Evolutionary conservation across 1,139 yeast genomes (phyloP), one percentile per base, ranked within the genome.

Genomic region (Lodderomyces jiufengensis): DNA sequence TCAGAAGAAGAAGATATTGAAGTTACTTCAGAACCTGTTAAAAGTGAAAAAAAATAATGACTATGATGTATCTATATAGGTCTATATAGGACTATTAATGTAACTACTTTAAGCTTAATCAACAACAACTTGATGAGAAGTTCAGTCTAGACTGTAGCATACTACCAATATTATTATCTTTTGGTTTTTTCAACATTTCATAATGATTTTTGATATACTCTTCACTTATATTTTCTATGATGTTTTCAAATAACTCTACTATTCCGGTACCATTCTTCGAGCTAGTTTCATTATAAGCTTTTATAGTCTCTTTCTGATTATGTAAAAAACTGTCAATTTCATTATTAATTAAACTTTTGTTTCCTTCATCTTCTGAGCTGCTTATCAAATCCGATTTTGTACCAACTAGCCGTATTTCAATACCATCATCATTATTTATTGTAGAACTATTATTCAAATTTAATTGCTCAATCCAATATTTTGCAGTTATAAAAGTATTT

Each of bases 1-100:
- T 78, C 84, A 52, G 94, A 84, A 47, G 90, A 82, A 39, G 88
- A 82, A 37, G 80, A 76, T 21, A 49, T 66, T 39, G 67, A 66
- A 38, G 66, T 58, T 22, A 46, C 53, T n/a, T n/a, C 8, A 62
- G 52, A 40, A 49, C 74, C 31, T 70, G 65, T 31, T 69, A 59
- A 47, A 69, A 74, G 74, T 50, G 54, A 30, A 73, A 63, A 47
- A 69, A 69, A 48, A 74, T 73, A 3, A 54, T 66, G 32, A 16
- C 3, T 7, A 4, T 26, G 9, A n/a, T 31, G 33, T 31, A 31
- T n/a, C 8, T 11, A 5, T 12, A 23, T 4, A 9, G 5, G 21
- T 29, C 12, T 20, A 12, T 9, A 22, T 18, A 18, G 20, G 20
- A 18, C 20, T 5, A 18, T n/a, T n/a, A n/a, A n/a, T n/a, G n/a